These are phyloP conservation scores for Leonotis leonurus DNA, from an alignment of 257 asterid species.

Conservation along the genomic window DNA sequence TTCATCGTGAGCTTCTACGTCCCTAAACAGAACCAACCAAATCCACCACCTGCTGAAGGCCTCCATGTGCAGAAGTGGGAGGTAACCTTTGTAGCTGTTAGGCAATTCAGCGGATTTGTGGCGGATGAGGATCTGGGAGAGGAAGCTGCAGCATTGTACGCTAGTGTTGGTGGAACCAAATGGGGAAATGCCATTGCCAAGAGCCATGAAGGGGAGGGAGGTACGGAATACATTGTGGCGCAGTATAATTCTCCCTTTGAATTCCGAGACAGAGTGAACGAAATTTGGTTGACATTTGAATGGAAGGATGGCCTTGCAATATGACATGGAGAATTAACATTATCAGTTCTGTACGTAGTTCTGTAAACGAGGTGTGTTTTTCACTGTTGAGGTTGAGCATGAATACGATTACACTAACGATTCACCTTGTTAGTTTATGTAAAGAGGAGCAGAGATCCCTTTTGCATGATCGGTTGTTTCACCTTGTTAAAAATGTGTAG, in stretches of 20 bases:
- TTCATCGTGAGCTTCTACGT: constrained; percentile 64
- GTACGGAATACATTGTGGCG: constrained; percentile 51
- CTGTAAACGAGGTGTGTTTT: background rate
- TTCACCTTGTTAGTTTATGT: too few relatives aligned
- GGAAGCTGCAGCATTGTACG: constrained; percentile 59
- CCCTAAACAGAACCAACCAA: constrained; percentile 60
- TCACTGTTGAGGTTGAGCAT: background rate
- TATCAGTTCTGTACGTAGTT: too few relatives aligned
- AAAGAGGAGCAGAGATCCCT: too few relatives aligned
- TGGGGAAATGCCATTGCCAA: constrained; percentile 54
- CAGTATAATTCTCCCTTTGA: constrained; percentile 86
- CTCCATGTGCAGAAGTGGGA: constrained; percentile 69
- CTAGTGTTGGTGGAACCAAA: constrained; percentile 45
- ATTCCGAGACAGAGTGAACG: constrained; percentile 59
- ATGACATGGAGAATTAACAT: too few relatives aligned
- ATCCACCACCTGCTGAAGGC: constrained; percentile 59
- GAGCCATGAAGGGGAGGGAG: constrained; percentile 31
- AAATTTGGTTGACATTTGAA: constrained; percentile 65
- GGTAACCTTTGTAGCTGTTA: constrained; percentile 46
- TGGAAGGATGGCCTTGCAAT: constrained; percentile 15
- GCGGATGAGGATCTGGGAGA: constrained; percentile 41
- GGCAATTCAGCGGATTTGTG: constrained; percentile 72
- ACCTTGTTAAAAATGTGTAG: too few relatives aligned
- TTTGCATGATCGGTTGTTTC: too few relatives aligned
- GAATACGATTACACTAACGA: too few relatives aligned